Conservation (phyloP, 768 basidiomycete genomes). For the Russula sp. region DNA sequence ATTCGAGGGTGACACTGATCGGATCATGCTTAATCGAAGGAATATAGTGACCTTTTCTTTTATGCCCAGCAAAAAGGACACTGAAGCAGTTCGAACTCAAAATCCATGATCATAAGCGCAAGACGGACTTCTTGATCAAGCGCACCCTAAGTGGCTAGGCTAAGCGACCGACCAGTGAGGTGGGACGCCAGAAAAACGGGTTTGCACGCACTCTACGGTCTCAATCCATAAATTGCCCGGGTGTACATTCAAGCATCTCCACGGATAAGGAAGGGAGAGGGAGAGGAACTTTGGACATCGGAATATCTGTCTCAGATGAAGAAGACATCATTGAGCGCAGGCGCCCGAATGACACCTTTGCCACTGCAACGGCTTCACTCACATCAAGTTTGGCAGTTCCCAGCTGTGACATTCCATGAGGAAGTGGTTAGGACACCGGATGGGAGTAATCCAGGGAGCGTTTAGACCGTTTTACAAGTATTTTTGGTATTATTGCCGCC, state of each 20-base stretch:
- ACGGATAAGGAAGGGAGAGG: slow-evolving; percentile 17
- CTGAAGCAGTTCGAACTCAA: slow-evolving; percentile 20
- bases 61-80: slow-evolving; percentile 13
- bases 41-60: slow-evolving; percentile 10
- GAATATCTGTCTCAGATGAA: slow-evolving; percentile 35
- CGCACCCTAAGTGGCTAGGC: slow-evolving; percentile 13
- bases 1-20: slow-evolving; percentile 3
- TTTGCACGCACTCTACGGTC: not conserved
- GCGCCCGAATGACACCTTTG: slow-evolving; percentile 32
- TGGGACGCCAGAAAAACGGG: not conserved
- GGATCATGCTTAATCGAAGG: slow-evolving; percentile 2
- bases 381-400: slow-evolving; percentile 26
- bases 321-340: slow-evolving; percentile 49
- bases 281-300: slow-evolving; percentile 39
- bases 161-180: not conserved
- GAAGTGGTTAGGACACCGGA: slow-evolving; percentile 12
- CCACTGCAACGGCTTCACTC: slow-evolving; percentile 9
- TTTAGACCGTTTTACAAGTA: not conserved
- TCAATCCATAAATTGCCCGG: not conserved
- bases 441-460: slow-evolving; percentile 16
- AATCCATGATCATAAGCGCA: slow-evolving; percentile 8
- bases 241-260: not conserved
- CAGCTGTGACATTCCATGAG: slow-evolving; percentile 20
- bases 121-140: slow-evolving; percentile 10
- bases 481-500: not conserved